These are phyloP conservation scores for Fonsecaea erecta DNA, from an alignment of 2,329 filamentous ascomycete species.

Conservation along the genomic window DNA sequence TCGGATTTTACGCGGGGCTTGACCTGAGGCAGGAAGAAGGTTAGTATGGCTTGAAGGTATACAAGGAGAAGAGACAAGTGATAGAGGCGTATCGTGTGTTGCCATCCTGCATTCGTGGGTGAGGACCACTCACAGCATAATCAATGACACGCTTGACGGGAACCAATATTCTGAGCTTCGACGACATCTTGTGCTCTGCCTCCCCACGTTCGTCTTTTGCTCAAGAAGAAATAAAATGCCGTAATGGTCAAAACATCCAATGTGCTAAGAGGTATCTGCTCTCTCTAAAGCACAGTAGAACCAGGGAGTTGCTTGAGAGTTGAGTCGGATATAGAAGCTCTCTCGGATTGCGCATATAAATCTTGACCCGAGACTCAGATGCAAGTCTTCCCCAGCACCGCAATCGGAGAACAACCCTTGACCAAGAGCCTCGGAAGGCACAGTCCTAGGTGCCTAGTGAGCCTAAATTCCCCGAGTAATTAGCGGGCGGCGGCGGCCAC, in stretches of 20 bases:
- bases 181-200: conserved; percentile 45
- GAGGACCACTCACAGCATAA: conserved; percentile 68
- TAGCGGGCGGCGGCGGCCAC: conserved; percentile 3
- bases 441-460: conserved; percentile 2
- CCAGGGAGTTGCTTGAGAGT: not conserved
- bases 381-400: not conserved
- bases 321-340: too few species aligned
- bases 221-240: conserved; percentile 2
- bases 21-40: conserved; percentile 54
- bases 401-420: conserved; percentile 21
- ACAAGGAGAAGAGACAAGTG: not conserved
- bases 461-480: conserved; percentile 6
- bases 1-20: conserved; percentile 73
- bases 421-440: conserved; percentile 3
- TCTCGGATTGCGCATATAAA: not conserved
- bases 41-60: not conserved
- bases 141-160: conserved; percentile 85
- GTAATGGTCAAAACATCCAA: not conserved
- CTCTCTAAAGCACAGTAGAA: too few species aligned
- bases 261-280: not conserved
- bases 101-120: not conserved
- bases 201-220: not conserved
- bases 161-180: conserved; percentile 71
- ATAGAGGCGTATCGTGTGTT: not conserved
- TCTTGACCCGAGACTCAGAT: not conserved